phyloP scores from a whole-genome alignment of 1,139 yeast species.

The Pichia sp. region DNA sequence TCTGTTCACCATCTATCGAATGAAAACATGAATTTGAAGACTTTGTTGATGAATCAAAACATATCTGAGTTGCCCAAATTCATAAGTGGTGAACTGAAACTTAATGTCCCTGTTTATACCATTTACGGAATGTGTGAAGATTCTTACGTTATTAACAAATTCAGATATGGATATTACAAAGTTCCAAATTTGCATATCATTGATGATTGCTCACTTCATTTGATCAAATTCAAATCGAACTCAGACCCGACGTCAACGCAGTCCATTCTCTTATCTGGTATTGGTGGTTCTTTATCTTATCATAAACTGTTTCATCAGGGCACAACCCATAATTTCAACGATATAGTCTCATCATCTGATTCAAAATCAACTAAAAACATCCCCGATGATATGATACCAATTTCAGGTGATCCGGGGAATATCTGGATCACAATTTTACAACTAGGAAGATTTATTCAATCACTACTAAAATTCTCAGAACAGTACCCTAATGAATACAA shows the following conservation, averaged over 20 bases:
- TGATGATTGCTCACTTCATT: conserved; percentile 46
- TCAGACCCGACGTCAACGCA: conserved; percentile 13
- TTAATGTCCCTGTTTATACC: conserved; percentile 65
- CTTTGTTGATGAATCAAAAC: conserved; percentile 29
- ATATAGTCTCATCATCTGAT: conserved; percentile 14
- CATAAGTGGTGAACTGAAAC: conserved; percentile 35
- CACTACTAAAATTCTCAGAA: conserved; percentile 30
- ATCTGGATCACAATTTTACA: conserved; percentile 70
- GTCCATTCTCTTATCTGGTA: conserved; percentile 51
- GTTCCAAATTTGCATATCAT: conserved; percentile 53
- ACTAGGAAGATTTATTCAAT: conserved; percentile 52
- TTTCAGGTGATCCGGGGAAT: conserved; percentile 67
- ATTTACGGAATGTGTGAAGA: conserved; percentile 75
- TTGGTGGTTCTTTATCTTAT: conserved; percentile 65
- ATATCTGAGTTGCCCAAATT: conserved; percentile 51
- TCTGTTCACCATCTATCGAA: conserved; percentile 29
- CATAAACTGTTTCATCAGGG: conserved; percentile 70
- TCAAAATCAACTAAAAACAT: conserved; percentile 4
- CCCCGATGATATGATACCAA: conserved; percentile 25
- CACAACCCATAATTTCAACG: conserved; percentile 23
- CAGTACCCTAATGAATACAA: conserved; percentile 19
- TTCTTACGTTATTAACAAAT: conserved; percentile 52
- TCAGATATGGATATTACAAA: conserved; percentile 42
- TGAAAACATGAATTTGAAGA: conserved; percentile 31
- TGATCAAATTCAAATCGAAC: conserved; percentile 31